Evolutionary conservation across 2,329 filamentous ascomycete species (phyloP), one percentile per base, ranked within the genome.

Genomic region (Thelonectria discophora): DNA sequence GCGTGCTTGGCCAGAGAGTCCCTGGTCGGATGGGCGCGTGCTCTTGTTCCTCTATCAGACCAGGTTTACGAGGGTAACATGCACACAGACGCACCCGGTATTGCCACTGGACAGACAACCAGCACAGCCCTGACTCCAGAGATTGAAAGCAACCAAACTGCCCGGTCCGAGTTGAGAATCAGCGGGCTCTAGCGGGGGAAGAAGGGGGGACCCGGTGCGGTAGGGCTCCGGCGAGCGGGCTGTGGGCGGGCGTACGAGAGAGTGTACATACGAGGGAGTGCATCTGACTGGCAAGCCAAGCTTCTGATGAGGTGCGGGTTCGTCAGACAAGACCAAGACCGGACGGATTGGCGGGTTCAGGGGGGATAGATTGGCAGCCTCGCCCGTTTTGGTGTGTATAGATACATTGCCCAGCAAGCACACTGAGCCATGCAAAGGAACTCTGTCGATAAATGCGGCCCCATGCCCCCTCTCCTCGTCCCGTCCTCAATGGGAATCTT

Each of bases 1-100:
- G 52, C 52, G 17, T 55, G 52, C 52, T 47, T 24, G 24, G 24
- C 24, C 7, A 7, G 4, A 7, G 24, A 24, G 24, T 27, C 30
- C 30, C 52, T 10, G 39, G 52, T 47, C 52, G 27, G 39, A 42
- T n/a, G n/a, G n/a, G n/a, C n/a, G n/a, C n/a, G 52, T 42, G 52
- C 42, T 42, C 47, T 42, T 27, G 34, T 40, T 37, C 27, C 20
- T 27, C 43, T 45, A 27, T 15, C 42, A 18, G 15, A 12, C 18
- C 42, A 18, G 42, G 18, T 18, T 21, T n/a, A 5, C 6, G n/a
- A n/a, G n/a, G n/a, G n/a, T n/a, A n/a, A n/a, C n/a, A n/a, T n/a
- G n/a, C n/a, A n/a, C n/a, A n/a, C n/a, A n/a, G n/a, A n/a, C n/a
- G n/a, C n/a, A n/a, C n/a, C n/a, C n/a, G n/a, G n/a, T 24, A 7